Conservation (phyloP, 805 yeast species). For the Monosporozyma unispora region DNA sequence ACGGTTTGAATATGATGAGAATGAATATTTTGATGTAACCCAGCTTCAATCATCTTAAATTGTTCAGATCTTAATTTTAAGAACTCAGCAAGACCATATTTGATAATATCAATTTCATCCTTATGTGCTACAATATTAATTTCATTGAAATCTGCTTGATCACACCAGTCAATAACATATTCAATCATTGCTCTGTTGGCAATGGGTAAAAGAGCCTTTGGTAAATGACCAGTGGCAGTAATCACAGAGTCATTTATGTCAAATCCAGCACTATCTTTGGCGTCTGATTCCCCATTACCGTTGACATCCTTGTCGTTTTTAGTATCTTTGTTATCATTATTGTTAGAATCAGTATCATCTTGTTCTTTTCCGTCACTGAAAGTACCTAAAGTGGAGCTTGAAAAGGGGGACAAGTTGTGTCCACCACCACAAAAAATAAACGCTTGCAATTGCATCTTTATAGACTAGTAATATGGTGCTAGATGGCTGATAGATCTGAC, state of each 20-base stretch:
- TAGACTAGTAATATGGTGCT: no score
- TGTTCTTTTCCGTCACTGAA: neutral
- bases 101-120: conserved; percentile 40
- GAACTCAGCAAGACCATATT: conserved; percentile 41
- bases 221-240: conserved; percentile 30
- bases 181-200: conserved; percentile 85
- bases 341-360: neutral
- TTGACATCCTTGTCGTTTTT: conserved; percentile 18
- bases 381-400: conserved; percentile 4
- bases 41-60: conserved; percentile 19
- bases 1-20: conserved; percentile 25
- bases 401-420: conserved; percentile 56
- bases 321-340: neutral
- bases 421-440: conserved; percentile 87
- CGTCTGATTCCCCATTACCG: neutral
- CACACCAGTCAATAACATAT: conserved; percentile 90
- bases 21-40: conserved; percentile 17
- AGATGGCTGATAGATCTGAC: no score
- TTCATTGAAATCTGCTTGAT: conserved; percentile 64
- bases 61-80: conserved; percentile 33
- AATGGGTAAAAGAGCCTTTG: conserved; percentile 82
- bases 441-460: conserved; percentile 53
- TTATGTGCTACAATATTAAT: conserved; percentile 54
- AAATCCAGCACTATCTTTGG: conserved; percentile 6
- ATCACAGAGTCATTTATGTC: conserved; percentile 28